Conservation (phyloP, 2,329 filamentous ascomycete genomes). For the Verticillium alfalfae region DNA sequence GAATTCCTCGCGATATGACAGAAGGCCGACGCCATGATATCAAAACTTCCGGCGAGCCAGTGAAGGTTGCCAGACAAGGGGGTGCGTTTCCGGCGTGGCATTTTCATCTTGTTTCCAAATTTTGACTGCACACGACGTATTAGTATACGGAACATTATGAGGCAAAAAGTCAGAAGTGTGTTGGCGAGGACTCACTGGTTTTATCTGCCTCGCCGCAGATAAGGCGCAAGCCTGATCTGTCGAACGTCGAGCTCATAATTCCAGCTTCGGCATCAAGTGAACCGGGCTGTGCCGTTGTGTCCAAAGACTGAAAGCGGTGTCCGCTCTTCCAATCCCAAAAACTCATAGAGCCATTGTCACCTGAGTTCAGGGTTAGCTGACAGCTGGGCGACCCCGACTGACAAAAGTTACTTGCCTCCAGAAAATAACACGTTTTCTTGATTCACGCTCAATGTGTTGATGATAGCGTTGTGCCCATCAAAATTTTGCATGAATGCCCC, state of each 20-base stretch:
- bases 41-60: slow-evolving; percentile 72
- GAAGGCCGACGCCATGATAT: neutral
- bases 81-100: slow-evolving; percentile 86
- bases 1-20: no score
- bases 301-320: slow-evolving; percentile 81
- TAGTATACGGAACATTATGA: neutral
- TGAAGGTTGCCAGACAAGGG: slow-evolving; percentile 85
- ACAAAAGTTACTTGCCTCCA: slow-evolving; percentile 46
- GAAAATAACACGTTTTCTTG: slow-evolving; percentile 94
- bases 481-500: slow-evolving; percentile 99
- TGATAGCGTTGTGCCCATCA: slow-evolving; percentile 91
- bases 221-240: slow-evolving; percentile 78
- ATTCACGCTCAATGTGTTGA: slow-evolving; percentile 90
- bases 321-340: slow-evolving; percentile 99
- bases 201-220: slow-evolving; percentile 97
- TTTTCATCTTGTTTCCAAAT: slow-evolving; percentile 93
- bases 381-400: neutral
- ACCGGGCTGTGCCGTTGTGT: slow-evolving; percentile 90
- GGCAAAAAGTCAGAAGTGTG: no score
- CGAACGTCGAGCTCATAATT: slow-evolving; percentile 90
- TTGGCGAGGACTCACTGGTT: slow-evolving; percentile 54
- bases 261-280: slow-evolving; percentile 91
- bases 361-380: slow-evolving; percentile 14
- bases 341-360: slow-evolving; percentile 90
- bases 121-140: slow-evolving; percentile 57